Evolutionary conservation across 2,329 filamentous ascomycete species (phyloP).

Genomic region (Colletotrichum truncatum): DNA sequence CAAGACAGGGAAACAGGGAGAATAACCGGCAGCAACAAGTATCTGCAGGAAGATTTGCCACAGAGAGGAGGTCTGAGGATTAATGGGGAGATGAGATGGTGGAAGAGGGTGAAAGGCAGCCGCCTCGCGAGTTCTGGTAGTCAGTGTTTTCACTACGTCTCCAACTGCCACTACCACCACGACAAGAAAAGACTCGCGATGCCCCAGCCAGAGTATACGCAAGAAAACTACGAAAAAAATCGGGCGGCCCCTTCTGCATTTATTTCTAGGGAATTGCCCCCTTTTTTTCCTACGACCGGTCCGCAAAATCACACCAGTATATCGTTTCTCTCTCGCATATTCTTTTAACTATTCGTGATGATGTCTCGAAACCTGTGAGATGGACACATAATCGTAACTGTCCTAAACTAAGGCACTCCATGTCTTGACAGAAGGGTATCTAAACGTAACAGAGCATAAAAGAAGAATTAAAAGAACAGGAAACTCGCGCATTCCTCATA

Average conservation of each 20-base stretch:
- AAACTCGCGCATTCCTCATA: conserved; percentile 5
- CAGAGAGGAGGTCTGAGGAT: conserved; percentile 7
- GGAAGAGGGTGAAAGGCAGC: conserved; percentile 7
- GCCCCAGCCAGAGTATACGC: conserved; percentile 10
- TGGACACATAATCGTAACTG: not conserved
- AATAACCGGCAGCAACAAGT: not conserved
- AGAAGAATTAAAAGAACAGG: not conserved
- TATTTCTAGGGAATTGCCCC: conserved; percentile 23
- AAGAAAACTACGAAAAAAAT: not conserved
- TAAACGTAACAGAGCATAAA: not conserved
- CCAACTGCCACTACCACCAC: not conserved
- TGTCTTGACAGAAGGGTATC: conserved; percentile 23
- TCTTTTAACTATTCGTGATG: not conserved
- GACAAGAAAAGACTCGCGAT: not conserved
- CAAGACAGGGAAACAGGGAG: not conserved
- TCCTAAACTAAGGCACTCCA: not conserved
- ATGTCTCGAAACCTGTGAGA: no score
- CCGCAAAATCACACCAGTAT: conserved; percentile 7
- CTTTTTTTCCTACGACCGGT: conserved; percentile 4
- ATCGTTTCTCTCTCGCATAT: conserved; percentile 1
- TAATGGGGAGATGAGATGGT: conserved; percentile 5
- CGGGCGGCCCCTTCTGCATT: conserved; percentile 30
- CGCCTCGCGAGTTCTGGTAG: conserved; percentile 2
- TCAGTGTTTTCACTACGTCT: not conserved
- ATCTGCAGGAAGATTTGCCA: no score